phyloP scores from a whole-genome alignment of 371 early-diverging fungal genomes.

The Circinella umbellata region DNA sequence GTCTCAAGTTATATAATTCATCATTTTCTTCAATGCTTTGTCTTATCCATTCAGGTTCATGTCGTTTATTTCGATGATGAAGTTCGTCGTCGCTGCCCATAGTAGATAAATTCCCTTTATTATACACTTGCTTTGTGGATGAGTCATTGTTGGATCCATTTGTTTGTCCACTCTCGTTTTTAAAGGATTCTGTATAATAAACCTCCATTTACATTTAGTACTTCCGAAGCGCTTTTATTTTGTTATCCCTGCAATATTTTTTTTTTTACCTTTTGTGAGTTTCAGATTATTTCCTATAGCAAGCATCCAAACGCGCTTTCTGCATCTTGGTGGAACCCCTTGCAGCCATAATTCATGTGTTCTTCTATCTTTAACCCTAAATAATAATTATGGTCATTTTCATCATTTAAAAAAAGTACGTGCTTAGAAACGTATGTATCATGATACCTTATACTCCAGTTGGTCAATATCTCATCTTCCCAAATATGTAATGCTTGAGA shows the following conservation, averaged over 20 bases:
- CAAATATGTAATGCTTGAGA: conserved; percentile 34
- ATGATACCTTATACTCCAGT: conserved; percentile 42
- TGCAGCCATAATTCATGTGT: conserved; percentile 46
- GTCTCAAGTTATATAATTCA: conserved; percentile 21
- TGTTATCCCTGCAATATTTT: not conserved
- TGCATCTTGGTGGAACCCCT: conserved; percentile 54
- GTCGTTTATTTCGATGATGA: conserved; percentile 9
- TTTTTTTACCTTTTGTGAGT: conserved; percentile 33
- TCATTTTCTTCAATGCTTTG: conserved; percentile 12
- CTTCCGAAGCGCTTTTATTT: not conserved
- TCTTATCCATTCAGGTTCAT: conserved; percentile 6
- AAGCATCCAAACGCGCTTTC: conserved; percentile 47
- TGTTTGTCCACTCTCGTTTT: not conserved
- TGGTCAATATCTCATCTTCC: conserved; percentile 50
- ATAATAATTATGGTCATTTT: not conserved
- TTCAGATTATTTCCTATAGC: conserved; percentile 47
- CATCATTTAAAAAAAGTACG: no score
- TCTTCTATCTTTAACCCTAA: conserved; percentile 34
- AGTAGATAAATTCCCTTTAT: no score
- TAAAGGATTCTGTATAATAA: not conserved
- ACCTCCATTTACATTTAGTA: not conserved
- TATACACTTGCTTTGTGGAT: not conserved
- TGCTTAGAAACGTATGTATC: no score
- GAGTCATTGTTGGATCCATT: not conserved
- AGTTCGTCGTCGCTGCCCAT: not conserved